Conservation (phyloP, 208 protist genomes). For the Leishmania lainsoni region DNA sequence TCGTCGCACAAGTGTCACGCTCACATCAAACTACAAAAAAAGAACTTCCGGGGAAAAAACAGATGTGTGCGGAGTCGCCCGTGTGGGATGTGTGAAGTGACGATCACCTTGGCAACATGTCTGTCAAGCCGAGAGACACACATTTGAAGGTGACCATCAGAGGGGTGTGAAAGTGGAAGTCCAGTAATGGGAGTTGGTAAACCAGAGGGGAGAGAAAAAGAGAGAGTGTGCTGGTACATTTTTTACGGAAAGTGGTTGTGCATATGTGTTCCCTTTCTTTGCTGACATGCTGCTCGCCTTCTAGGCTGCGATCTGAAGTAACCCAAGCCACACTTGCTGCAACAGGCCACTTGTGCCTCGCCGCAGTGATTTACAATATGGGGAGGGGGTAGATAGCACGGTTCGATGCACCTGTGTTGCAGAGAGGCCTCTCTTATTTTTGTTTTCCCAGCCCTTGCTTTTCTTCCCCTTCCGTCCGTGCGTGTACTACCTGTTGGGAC, state of each 20-base stretch:
- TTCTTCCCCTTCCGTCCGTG: neutral
- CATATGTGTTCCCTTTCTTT: neutral
- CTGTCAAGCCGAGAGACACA: neutral
- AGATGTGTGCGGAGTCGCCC: neutral
- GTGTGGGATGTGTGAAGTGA: no score
- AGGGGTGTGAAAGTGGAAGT: neutral
- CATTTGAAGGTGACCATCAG: neutral
- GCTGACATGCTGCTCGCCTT: neutral
- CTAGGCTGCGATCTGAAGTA: neutral
- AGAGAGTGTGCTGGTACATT: neutral
- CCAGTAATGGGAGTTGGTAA: neutral
- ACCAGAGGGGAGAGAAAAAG: neutral
- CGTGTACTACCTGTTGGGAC: neutral
- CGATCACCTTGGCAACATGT: no score
- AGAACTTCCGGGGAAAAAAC: no score
- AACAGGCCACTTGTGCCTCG: neutral
- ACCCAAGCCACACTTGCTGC: neutral
- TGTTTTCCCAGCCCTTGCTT: neutral
- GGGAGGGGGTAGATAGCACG: neutral
- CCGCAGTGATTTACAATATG: neutral
- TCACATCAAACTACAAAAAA: neutral
- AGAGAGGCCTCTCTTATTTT: neutral
- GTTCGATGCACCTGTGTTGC: neutral
- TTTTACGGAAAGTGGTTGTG: neutral
- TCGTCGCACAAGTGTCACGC: neutral